These are phyloP conservation scores for Cystofilobasidium bisporidii DNA, from an alignment of 768 basidiomycete species.

Conservation along the genomic window DNA sequence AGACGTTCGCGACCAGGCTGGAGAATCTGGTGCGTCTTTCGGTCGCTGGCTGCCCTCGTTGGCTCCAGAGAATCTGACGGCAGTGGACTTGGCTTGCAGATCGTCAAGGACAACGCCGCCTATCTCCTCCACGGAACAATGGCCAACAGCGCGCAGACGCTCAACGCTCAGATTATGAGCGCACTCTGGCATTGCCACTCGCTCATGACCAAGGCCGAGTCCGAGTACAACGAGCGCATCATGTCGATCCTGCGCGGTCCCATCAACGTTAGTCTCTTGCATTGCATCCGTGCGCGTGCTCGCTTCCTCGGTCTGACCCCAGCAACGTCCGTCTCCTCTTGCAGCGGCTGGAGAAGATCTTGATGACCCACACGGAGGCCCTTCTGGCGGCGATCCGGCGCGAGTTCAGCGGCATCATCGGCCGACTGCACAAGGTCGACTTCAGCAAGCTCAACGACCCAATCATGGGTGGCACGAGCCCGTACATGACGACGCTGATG, in stretches of 20 bases:
- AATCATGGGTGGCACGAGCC: slow-evolving; percentile 49
- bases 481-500: slow-evolving; percentile 83
- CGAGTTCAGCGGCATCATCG: slow-evolving; percentile 68
- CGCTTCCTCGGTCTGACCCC: background rate
- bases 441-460: slow-evolving; percentile 52
- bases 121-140: slow-evolving; percentile 62
- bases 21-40: slow-evolving; percentile 64
- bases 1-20: slow-evolving; percentile 54
- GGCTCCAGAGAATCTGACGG: background rate
- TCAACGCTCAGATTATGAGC: slow-evolving; percentile 68
- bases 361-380: slow-evolving; percentile 36
- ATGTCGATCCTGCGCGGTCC: slow-evolving; percentile 50
- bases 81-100: slow-evolving; percentile 43
- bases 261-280: slow-evolving; percentile 50
- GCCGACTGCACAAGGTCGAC: slow-evolving; percentile 74
- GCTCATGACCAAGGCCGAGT: slow-evolving; percentile 55
- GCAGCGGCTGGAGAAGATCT: slow-evolving; percentile 30
- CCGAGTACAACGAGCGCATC: slow-evolving; percentile 58
- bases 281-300: background rate
- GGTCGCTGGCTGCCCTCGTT: too few species aligned
- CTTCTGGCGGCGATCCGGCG: slow-evolving; percentile 51
- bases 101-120: slow-evolving; percentile 66
- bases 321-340: too few species aligned
- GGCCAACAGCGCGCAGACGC: slow-evolving; percentile 65
- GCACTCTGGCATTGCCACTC: slow-evolving; percentile 69